A percentile compares a stretch with the other conserved stretches of the same genome.
Evolutionary conservation across 768 basidiomycete genomes (phyloP).

Genomic region (Chiua virens): DNA sequence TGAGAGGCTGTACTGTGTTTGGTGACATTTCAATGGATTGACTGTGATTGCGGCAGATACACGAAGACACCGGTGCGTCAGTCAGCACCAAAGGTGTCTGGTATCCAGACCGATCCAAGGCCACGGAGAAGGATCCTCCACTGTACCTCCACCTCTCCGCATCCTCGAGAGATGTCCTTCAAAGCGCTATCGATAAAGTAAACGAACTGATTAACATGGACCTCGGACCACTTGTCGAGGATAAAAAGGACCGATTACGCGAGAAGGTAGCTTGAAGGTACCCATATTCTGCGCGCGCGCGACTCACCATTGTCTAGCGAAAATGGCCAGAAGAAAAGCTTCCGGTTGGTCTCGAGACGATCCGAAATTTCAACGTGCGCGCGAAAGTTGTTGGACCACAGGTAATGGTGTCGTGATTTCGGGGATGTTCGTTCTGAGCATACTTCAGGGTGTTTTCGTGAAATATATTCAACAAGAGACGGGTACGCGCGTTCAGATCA

Average conservation of each 20-base stretch:
- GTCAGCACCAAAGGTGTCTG: conserved; percentile 93
- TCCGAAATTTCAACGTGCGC: conserved; percentile 95
- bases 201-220: conserved; percentile 74
- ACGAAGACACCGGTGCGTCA: conserved; percentile 89
- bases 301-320: conserved; percentile 46
- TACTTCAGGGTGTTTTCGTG: conserved; percentile 79
- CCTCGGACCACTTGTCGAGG: conserved; percentile 79
- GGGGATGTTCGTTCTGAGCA: not conserved
- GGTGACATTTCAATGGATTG: not conserved
- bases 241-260: conserved; percentile 65
- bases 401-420: conserved; percentile 42
- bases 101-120: conserved; percentile 92
- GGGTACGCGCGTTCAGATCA: conserved; percentile 94
- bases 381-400: conserved; percentile 97
- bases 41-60: conserved; percentile 57
- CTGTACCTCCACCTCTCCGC: conserved; percentile 94
- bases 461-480: conserved; percentile 99
- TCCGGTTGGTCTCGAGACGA: conserved; percentile 81
- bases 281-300: not conserved
- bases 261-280: conserved; percentile 52
- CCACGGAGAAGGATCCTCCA: conserved; percentile 90
- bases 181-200: conserved; percentile 67
- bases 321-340: conserved; percentile 99
- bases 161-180: conserved; percentile 59
- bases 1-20: not conserved